Conservation (phyloP, 2,329 filamentous ascomycete genomes). For the Leptographium galeiforme region DNA sequence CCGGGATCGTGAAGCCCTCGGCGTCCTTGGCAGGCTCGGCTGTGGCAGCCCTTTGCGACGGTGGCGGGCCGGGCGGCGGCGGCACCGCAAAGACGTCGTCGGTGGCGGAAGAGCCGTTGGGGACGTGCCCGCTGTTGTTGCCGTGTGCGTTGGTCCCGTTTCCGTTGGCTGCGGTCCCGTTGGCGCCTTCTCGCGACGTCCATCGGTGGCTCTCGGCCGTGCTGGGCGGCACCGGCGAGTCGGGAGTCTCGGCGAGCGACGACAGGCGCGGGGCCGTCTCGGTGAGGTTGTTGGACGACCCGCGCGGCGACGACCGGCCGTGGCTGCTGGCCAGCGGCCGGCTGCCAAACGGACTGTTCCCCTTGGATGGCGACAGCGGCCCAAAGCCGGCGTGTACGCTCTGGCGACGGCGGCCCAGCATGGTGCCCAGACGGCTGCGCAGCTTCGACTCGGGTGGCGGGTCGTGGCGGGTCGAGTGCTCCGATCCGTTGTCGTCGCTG, state of each 20-base stretch:
- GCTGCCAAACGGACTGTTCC: conserved; percentile 37
- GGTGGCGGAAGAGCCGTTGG: conserved; percentile 23
- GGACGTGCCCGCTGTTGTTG: conserved; percentile 19
- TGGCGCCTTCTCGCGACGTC: conserved; percentile 26
- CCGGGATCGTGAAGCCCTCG: conserved; percentile 66
- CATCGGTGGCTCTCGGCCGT: conserved; percentile 19
- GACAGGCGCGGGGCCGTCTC: conserved; percentile 40
- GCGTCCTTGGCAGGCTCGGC: conserved; percentile 45
- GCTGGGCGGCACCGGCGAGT: conserved; percentile 21
- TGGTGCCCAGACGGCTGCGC: conserved; percentile 53
- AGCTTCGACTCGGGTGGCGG: conserved; percentile 39
- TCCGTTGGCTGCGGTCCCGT: conserved; percentile 18
- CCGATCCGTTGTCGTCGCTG: conserved; percentile 24
- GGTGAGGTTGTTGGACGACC: conserved; percentile 45
- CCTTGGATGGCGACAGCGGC: conserved; percentile 41
- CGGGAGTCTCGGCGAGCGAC: conserved; percentile 43
- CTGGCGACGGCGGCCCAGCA: conserved; percentile 52
- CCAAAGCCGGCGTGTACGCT: conserved; percentile 52
- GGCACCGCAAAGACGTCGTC: conserved; percentile 37
- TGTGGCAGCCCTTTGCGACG: conserved; percentile 24
- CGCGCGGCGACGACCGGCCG: conserved; percentile 41
- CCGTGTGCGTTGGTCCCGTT: too few species aligned
- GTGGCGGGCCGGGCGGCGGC: conserved; percentile 37
- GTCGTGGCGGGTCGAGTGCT: conserved; percentile 30
- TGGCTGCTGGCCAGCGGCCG: conserved; percentile 46